Conservation (phyloP, 2,329 filamentous ascomycete species). For the Cladobotryum protrusum region DNA sequence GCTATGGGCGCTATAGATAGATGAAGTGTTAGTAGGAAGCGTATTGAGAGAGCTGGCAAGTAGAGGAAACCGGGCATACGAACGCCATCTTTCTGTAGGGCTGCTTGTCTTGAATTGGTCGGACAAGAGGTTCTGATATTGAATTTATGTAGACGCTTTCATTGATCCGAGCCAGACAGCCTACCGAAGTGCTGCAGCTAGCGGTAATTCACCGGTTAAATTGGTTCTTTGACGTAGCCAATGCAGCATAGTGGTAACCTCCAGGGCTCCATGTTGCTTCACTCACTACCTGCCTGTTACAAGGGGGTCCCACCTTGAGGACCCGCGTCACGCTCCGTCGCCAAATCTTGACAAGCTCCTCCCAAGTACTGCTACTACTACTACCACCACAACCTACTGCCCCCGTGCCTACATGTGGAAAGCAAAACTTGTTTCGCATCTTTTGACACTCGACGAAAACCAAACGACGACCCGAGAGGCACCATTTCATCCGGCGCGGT, state of each 20-base stretch:
- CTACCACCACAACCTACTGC: not conserved
- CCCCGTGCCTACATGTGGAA: too few relatives aligned
- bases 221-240: not conserved
- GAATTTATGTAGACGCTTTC: too few relatives aligned
- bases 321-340: conserved; percentile 14
- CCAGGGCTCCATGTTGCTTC: too few relatives aligned
- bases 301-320: conserved; percentile 7
- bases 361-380: not conserved
- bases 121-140: too few relatives aligned
- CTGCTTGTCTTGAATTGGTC: not conserved
- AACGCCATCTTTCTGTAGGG: not conserved
- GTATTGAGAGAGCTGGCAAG: not conserved
- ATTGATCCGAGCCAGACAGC: conserved; percentile 5
- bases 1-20: conserved; percentile 40
- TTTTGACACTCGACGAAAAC: not conserved
- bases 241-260: too few relatives aligned
- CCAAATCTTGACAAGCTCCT: conserved; percentile 11
- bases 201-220: conserved; percentile 21
- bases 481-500: not conserved
- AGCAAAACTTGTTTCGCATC: not conserved
- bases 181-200: conserved; percentile 16
- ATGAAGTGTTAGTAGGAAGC: not conserved
- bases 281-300: not conserved
- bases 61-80: not conserved
- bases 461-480: not conserved